Evolutionary conservation across 2,329 filamentous ascomycete genomes (phyloP).

Genomic region (Tolypocladium album): DNA sequence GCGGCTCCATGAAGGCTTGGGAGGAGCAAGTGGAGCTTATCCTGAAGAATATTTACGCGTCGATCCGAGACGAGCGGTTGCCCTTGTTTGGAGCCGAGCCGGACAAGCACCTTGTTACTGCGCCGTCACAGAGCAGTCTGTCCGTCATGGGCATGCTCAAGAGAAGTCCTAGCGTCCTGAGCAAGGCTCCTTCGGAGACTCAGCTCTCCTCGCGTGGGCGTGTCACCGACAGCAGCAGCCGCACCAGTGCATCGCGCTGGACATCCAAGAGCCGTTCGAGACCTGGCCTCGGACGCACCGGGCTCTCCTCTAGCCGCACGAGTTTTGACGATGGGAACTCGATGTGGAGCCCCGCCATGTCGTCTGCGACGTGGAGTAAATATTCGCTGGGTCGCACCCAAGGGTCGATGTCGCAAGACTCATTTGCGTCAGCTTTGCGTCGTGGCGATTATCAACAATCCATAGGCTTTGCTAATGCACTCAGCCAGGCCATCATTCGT

Average conservation of each 20-base stretch:
- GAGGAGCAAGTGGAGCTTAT: slow-evolving; percentile 83
- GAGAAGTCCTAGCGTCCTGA: slow-evolving; percentile 80
- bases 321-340: slow-evolving; percentile 87
- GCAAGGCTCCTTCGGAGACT: slow-evolving; percentile 83
- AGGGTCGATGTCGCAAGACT: slow-evolving; percentile 86
- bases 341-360: slow-evolving; percentile 74
- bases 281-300: slow-evolving; percentile 61
- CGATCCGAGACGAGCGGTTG: slow-evolving; percentile 77
- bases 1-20: slow-evolving; percentile 69
- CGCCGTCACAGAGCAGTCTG: slow-evolving; percentile 49
- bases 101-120: slow-evolving; percentile 25
- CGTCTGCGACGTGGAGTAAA: slow-evolving; percentile 93
- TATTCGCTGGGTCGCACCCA: slow-evolving; percentile 86
- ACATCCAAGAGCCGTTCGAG: slow-evolving; percentile 77
- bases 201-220: slow-evolving; percentile 61
- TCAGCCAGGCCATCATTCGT: slow-evolving; percentile 93
- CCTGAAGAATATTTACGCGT: slow-evolving; percentile 82
- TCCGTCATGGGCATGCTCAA: slow-evolving; percentile 70
- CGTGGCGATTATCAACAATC: slow-evolving; percentile 85
- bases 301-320: slow-evolving; percentile 81
- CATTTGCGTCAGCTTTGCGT: slow-evolving; percentile 66
- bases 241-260: slow-evolving; percentile 57
- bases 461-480: slow-evolving; percentile 92
- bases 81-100: slow-evolving; percentile 67
- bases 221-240: slow-evolving; percentile 43